Base-by-base conservation (phyloP, 164 flowering plant genomes). In the Litsea cubeba region DNA sequence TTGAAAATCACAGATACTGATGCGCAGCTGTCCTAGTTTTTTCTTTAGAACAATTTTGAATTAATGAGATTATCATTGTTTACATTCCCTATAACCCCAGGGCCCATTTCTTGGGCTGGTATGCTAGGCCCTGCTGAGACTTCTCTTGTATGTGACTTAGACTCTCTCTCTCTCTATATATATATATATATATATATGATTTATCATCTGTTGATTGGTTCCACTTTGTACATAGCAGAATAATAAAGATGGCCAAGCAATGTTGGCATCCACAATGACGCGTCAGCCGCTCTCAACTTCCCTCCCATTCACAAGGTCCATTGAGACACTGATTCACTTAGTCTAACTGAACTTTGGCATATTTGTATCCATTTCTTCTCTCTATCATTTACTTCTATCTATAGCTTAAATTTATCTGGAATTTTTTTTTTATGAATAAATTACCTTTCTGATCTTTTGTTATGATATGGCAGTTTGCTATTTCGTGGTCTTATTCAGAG, bases 271-370 rank as follows among this genome's bases (percentile, higher is more conserved):
- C 25, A 91, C 95, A 4, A 81, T 95, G 80, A 84, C 82, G 72
- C 88, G 94, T 79, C 95, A 90, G 73, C 88, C 89, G 50, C 82
- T 81, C 32, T 72, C 87, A 58, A 76, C 76, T 81, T 75, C 80
- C 69, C 84, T 91, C 90, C 86, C 97, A 72, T 93, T 95, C 85
- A 97, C 98, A 88, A 93, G 99, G 99, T 93, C 68, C 46, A 76
- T 80, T 8, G 66, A 18, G 51, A 68, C 8, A 35, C 26, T 15
- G 28, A 12, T 66, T 66, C 26, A 40, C 54, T 15, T 46, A 24
- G 8, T 17, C 69, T 18, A 66, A 66, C 6, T 26, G 2, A 15
- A 68, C 71, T 18, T 68, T 40, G 32, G 32, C 32, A 30, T 46
- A 40, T 23, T 68, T 6, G 71, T 18, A 40, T 40, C 71, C 11